Base-by-base conservation (phyloP, 352 stramenopile genomes). In the Phytophthora pinifolia region DNA sequence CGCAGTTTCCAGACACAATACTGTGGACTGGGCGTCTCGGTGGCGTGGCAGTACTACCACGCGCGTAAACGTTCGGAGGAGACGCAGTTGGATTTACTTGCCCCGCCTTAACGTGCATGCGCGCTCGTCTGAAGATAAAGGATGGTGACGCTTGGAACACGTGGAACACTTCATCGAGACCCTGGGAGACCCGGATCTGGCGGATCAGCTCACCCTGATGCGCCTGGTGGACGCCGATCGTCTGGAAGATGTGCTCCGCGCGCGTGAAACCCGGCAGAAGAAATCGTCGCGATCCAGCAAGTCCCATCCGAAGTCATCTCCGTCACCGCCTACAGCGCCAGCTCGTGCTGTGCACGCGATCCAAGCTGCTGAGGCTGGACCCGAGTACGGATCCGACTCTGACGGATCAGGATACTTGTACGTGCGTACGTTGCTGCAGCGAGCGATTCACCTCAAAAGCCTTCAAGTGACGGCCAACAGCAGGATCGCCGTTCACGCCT, bases 161-260 rank as follows among this genome's bases (percentile, higher is more conserved):
- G 51, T 59, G 6, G 25, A 59, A 6, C 43, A 61, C 35, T 54
- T 54, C 44, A 37, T 61, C 13, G 41, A 51, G 14, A 57, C 49
- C 0, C 20, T 57, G 9, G 49, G 43, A 12, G 49, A 57, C 9
- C 29, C 17, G 2, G 49, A 57, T 9, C 18, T 49, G 15, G 49
- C 37, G 8, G 32, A 46, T 7, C 51, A 52, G 2, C 7, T 59
- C 0, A 29, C 35, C 0, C 17, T 44, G 20, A 13, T 52, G 2
- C 29, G 18, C 4, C 9, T 52, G 14, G 0, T 13, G 2, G 51
- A 59, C 9, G 51, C 51, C 4, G 18, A 25, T 2, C 29, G n/a
- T 1, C 18, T 49, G 7, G 49, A 57, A n/a, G 9, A 35, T 6
- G 29, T 31, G 4, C 36, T 46, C 6, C 25, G 20, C 8, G 48